Percentiles rank a stretch among this genome's conserved stretches.
These are phyloP conservation scores for Oldenlandia corymbosa DNA, from an alignment of 257 asterid genomes.

Conservation along the genomic window DNA sequence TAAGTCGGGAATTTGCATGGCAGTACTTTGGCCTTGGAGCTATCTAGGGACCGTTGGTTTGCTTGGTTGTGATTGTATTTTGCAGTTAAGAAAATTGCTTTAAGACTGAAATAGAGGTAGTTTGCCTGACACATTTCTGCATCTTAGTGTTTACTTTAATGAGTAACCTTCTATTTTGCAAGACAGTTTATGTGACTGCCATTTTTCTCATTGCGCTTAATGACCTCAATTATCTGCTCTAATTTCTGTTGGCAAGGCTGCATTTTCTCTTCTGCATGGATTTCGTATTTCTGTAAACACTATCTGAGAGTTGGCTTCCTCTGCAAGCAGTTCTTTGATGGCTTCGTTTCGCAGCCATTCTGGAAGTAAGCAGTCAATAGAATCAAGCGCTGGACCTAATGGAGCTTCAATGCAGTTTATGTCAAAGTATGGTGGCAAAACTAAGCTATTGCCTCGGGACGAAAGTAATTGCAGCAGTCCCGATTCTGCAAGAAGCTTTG, in stretches of 20 bases:
- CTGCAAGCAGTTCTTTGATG: constrained; percentile 65
- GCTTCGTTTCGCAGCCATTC: constrained; percentile 78
- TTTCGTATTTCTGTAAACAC: constrained; percentile 7
- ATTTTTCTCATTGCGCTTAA: background rate
- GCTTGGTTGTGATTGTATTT: background rate
- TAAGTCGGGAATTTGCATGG: no score
- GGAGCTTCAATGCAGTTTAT: constrained; percentile 29
- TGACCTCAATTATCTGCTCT: background rate
- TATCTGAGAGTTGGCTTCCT: constrained; percentile 39
- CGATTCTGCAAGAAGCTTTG: constrained; percentile 58
- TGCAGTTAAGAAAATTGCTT: background rate
- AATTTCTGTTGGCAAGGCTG: background rate
- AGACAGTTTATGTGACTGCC: background rate
- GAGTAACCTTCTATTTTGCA: background rate
- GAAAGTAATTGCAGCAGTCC: constrained; percentile 46
- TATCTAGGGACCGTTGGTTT: background rate
- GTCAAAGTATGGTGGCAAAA: constrained; percentile 34
- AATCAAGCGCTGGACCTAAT: constrained; percentile 32
- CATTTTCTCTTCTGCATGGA: background rate
- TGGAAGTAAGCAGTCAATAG: constrained; percentile 44
- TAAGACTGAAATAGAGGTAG: background rate
- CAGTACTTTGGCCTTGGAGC: background rate
- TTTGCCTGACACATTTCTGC: no score
- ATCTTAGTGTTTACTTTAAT: background rate
- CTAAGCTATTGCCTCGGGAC: constrained; percentile 30